Evolutionary conservation across 176 grass and related monocot genomes (phyloP), one percentile per base, ranked within the genome.

Genomic region (Juncus effusus): DNA sequence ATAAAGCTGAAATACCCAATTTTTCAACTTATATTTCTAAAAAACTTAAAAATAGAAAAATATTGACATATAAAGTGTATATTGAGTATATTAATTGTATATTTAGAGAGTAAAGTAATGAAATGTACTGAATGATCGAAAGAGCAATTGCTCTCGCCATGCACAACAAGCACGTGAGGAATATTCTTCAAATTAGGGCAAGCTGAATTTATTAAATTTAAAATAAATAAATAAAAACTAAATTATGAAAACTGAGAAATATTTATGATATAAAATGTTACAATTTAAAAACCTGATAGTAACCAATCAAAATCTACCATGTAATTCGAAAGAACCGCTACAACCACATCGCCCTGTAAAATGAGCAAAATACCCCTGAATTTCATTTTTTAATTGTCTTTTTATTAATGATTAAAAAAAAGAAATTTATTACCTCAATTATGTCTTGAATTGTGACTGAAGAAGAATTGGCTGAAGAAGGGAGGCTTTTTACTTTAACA

Each of bases 221-320:
- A n/a, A n/a, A n/a, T 59, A 42, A 71, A 47, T n/a, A 51, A 47
- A 28, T 42, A 80, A 13, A 15, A 51, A 52, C 4, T 47, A 6
- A 47, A 1, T 28, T 28, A 1, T 28, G 19, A 28, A 28, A 28
- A 47, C 2, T 47, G 44, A 47, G 2, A 78, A 42, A 6, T 2
- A 67, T 52, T 67, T 47, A 6, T 1, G 2, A 47, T 6, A 12
- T 4, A 49, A 11, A 76, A 74, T 1, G 1, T 28, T 39, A 7
- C 51, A 38, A 86, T 60, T 60, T 60, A 47, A 60, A 80, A 71
- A 97, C 94, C 85, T 62, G 78, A 79, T 61, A 93, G 62, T 74
- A 97, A 63, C 94, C 94, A 97, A 42, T 97, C 94, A 67, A 92
- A 81, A 72, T 97, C 94, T 61, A 93, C 85, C 93, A 97, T 97